Conservation (phyloP, 192 early-diverging fungal species). For the Umbelopsis sp. region DNA sequence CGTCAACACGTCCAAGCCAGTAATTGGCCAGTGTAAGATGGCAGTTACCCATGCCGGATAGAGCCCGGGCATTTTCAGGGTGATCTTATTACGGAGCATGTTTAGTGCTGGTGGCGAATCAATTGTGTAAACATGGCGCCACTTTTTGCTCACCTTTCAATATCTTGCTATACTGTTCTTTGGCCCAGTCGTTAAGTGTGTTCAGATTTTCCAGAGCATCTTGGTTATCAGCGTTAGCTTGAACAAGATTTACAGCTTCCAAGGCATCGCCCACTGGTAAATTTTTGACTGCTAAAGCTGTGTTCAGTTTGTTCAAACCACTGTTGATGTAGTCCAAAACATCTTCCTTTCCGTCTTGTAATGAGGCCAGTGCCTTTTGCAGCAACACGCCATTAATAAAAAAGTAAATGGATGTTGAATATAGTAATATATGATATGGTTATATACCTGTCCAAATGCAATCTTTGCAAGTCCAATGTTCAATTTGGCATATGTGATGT, state of each 20-base stretch:
- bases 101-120: too few relatives aligned
- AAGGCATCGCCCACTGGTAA: neutral
- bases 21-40: constrained; percentile 34
- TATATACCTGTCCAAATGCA: too few relatives aligned
- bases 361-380: too few relatives aligned
- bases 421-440: too few relatives aligned
- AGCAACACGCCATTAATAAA: too few relatives aligned
- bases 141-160: constrained; percentile 15
- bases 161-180: constrained; percentile 6
- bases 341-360: neutral
- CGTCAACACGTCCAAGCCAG: constrained; percentile 30
- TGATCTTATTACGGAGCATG: neutral
- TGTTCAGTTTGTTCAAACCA: neutral
- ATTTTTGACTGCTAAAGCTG: neutral
- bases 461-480: constrained; percentile 6
- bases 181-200: constrained; percentile 26
- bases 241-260: constrained; percentile 6
- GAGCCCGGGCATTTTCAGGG: constrained; percentile 15
- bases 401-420: too few relatives aligned
- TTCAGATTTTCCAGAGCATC: constrained; percentile 2
- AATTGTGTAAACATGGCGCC: too few relatives aligned
- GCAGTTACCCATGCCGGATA: constrained; percentile 30
- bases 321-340: neutral
- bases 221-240: constrained; percentile 33
- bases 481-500: neutral